Base-by-base conservation (phyloP, 1,284 basidiomycete genomes). In the Sporisorium iseilematis-ciliati region DNA sequence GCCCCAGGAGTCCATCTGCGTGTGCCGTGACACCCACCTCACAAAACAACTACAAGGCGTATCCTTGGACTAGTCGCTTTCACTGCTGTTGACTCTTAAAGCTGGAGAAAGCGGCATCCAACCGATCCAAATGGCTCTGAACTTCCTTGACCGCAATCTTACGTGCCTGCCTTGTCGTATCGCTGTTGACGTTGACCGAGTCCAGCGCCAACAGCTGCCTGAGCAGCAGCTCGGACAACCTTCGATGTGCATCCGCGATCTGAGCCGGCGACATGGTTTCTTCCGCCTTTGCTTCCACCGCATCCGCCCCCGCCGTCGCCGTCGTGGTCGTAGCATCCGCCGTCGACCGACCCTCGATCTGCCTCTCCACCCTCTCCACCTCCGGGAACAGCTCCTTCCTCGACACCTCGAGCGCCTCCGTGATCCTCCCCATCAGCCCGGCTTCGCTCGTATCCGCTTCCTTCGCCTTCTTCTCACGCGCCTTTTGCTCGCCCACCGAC, bases 71-170 rank as follows among this genome's bases (percentile, higher is more conserved):
- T n/a, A n/a, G n/a, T n/a, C n/a, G n/a, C n/a, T n/a, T 42, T 21
- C 10, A 20, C 45, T 48, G 12, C 29, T 51, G 61, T 50, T 56
- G 59, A 38, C 57, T 72, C 66, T 79, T 75, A 40, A 57, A 78
- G 26, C 23, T 42, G 12, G 57, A 46, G 74, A 77, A 83, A 1
- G 82, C 83, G 8, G 65, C 60, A 48, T 85, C 83, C 20, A 84
- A 66, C n/a, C 82, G 69, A 42, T 85, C 83, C 20, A 85, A 60
- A 50, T 78, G 72, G 16, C 48, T n/a, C 70, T 85, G 83, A 5
- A 85, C 77, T 35, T 79, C 63, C 54, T 80, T 81, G 23, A 85
- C 83, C 12, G 80, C 82, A 5, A 65, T 68, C 57, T 83, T 85
- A 4, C 83, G 69, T 11, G 65, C 72, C 49, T 66, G 65, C 48